phyloP scores from a whole-genome alignment of 2,329 filamentous ascomycete species.

The Fusarium nisikadoi region DNA sequence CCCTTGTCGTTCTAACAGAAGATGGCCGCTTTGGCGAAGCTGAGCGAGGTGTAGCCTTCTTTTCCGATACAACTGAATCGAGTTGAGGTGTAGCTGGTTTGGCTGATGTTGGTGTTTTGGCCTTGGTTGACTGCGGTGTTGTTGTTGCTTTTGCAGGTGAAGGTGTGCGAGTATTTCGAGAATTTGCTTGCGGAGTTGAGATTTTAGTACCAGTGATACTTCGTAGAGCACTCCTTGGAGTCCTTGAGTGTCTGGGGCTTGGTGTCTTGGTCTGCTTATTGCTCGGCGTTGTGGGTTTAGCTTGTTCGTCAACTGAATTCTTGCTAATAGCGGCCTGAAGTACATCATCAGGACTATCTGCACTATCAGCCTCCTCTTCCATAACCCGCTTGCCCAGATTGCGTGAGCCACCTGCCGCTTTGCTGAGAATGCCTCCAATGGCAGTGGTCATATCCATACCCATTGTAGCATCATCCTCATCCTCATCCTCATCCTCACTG shows the following conservation, averaged over 20 bases:
- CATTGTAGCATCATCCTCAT: constrained; percentile 47
- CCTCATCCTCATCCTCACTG: constrained; percentile 47
- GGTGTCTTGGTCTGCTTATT: constrained; percentile 48
- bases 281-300: constrained; percentile 47
- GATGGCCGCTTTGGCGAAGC: constrained; percentile 36
- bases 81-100: constrained; percentile 42
- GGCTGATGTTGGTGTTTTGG: constrained; percentile 40
- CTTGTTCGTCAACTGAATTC: constrained; percentile 29
- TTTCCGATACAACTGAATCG: constrained; percentile 24
- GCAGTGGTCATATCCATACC: constrained; percentile 76
- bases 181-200: constrained; percentile 51
- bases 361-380: constrained; percentile 66
- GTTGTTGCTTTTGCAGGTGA: constrained; percentile 39
- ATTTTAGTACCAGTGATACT: constrained; percentile 58
- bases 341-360: constrained; percentile 57
- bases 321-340: constrained; percentile 44
- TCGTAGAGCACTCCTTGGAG: constrained; percentile 60
- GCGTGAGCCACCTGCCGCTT: constrained; percentile 45
- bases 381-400: constrained; percentile 64
- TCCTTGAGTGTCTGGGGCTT: constrained; percentile 66
- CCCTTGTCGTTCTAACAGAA: constrained; percentile 16
- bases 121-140: constrained; percentile 35
- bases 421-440: constrained; percentile 69
- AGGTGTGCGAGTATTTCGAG: constrained; percentile 38
- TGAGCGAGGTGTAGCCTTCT: constrained; percentile 25